phyloP scores from a whole-genome alignment of 352 stramenopile species.

The Globisporangium ultimum region DNA sequence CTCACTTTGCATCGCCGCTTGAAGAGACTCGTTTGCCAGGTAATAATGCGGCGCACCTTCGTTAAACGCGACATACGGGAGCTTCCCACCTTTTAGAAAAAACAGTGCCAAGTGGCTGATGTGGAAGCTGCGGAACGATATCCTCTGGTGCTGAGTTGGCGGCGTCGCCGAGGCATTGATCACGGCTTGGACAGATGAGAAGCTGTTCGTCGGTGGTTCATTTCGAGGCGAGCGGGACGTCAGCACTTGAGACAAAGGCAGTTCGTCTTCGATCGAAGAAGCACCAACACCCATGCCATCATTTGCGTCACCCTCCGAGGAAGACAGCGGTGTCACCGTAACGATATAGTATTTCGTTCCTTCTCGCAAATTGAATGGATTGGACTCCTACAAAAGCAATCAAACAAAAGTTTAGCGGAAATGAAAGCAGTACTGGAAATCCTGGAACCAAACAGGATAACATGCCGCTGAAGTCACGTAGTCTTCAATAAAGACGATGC shows the following conservation, averaged over 20 bases:
- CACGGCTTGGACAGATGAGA: slow-evolving; percentile 8
- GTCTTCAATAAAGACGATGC: slow-evolving; percentile 83
- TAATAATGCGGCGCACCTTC: slow-evolving; percentile 79
- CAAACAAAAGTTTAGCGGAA: slow-evolving; percentile 7
- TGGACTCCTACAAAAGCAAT: slow-evolving; percentile 28
- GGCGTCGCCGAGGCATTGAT: slow-evolving; percentile 7
- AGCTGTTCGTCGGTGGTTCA: slow-evolving; percentile 12
- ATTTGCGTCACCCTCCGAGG: slow-evolving; percentile 18
- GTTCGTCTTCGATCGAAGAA: slow-evolving; percentile 39
- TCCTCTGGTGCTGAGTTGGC: slow-evolving; percentile 51
- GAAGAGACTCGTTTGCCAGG: slow-evolving; percentile 74
- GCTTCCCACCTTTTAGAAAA: slow-evolving; percentile 69
- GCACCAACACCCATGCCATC: slow-evolving; percentile 11
- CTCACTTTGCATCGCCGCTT: slow-evolving; percentile 53
- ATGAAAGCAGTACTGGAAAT: not conserved
- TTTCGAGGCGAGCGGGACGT: slow-evolving; percentile 37
- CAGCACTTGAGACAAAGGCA: slow-evolving; percentile 63
- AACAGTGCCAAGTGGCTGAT: slow-evolving; percentile 79
- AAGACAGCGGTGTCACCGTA: slow-evolving; percentile 60
- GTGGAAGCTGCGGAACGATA: slow-evolving; percentile 80
- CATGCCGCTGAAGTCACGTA: slow-evolving; percentile 55
- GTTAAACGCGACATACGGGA: slow-evolving; percentile 83
- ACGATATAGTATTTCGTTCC: slow-evolving; percentile 73
- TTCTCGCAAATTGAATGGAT: slow-evolving; percentile 69
- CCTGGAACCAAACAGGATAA: not conserved